phyloP scores from a whole-genome alignment of 75 land plant genomes.

The Pseudotsuga menziesii region DNA sequence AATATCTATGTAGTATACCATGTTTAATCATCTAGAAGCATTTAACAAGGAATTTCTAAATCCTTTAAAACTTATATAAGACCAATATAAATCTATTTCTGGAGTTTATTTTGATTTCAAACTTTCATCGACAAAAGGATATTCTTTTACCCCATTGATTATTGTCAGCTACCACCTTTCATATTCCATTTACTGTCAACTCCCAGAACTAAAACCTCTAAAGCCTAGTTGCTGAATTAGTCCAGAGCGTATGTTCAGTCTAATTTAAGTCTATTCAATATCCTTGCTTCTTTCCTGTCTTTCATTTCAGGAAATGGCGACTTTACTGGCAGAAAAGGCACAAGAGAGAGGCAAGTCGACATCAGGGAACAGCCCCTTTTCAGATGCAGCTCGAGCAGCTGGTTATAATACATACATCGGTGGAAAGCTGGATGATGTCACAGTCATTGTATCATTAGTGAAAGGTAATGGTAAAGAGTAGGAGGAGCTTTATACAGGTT shows the following conservation, averaged over 20 bases:
- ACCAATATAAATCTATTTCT: too few species aligned
- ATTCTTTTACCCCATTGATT: too few species aligned
- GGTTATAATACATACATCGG: constrained; percentile 57
- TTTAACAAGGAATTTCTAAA: too few species aligned
- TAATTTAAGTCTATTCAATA: neutral
- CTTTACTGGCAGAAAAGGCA: constrained; percentile 51
- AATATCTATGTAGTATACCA: too few species aligned
- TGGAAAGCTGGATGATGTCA: constrained; percentile 88
- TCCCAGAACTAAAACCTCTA: neutral
- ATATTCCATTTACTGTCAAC: neutral
- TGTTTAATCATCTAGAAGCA: too few species aligned
- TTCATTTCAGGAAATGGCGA: constrained; percentile 58
- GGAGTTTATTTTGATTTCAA: neutral
- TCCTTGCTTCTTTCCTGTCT: neutral
- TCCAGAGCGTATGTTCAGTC: neutral
- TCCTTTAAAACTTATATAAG: too few species aligned
- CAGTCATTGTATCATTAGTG: constrained; percentile 72
- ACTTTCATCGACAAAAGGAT: neutral
- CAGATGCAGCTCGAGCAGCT: constrained; percentile 61
- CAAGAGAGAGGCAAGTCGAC: constrained; percentile 54
- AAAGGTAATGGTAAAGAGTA: neutral
- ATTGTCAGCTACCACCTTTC: too few species aligned
- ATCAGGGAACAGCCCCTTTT: constrained; percentile 63
- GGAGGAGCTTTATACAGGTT: neutral
- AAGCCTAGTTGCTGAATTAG: neutral